Evolutionary conservation across 257 asterid genomes (phyloP), one percentile per base, ranked within the genome.

Genomic region (Craterostigma plantagineum): DNA sequence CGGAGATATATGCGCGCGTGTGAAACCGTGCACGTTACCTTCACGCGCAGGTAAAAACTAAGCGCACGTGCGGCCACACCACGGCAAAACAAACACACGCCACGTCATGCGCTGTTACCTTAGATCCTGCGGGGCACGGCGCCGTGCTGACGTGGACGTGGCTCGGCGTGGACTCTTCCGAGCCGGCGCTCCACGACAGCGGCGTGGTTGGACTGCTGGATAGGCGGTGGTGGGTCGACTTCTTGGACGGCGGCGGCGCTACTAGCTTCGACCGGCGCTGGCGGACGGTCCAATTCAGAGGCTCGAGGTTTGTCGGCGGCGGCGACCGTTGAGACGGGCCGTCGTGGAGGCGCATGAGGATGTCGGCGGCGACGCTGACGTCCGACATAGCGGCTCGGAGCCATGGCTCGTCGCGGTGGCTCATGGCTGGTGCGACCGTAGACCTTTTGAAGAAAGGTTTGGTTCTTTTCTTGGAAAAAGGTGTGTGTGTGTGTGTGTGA

Each of bases 171-270:
- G 41, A 37, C 14, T 10, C 14, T 13, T 41, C 45, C 12, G 45
- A n/a, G 16, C 17, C 45, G 45, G 17, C 45, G 16, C 45, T 11
- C 45, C 45, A 41, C 45, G 45, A n/a, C 15, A 41, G 45, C 45
- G 45, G 45, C 45, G 45, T 41, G 16, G 45, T 41, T 1, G 45
- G 45, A 41, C 45, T 41, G 16, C 15, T 17, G 10, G 17, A 1
- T 9, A 8, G 45, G 17, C 3, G 9, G 17, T 41, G 14, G 10
- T 4, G 4, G 15, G 14, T 41, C 10, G 17, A 8, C 16, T 41
- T 41, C 17, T 10, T 9, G 45, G 14, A 8, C 17, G 16, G 10
- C 16, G 17, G n/a, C n/a, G n/a, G n/a, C n/a, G n/a, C n/a, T n/a
- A n/a, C 45, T 11, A 37, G 14, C 45, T 14, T 41, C 14, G 45